Evolutionary conservation across 2,329 filamentous ascomycete genomes (phyloP), one percentile per base, ranked within the genome.

Genomic region (Fusarium incarnatum): DNA sequence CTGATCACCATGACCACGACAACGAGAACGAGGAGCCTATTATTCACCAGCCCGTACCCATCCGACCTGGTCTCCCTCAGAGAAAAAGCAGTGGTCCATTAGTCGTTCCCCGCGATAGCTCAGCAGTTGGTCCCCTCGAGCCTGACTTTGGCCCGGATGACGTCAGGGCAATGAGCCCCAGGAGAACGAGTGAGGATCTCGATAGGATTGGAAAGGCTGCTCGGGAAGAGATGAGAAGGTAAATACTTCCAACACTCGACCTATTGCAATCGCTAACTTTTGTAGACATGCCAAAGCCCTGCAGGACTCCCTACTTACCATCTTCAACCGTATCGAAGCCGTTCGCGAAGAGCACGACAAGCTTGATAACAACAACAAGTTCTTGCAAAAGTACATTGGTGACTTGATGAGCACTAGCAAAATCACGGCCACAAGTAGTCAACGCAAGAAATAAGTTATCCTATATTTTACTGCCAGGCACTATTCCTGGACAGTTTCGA

Each of bases 381-480:
- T 98, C 77, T 83, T 99, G 49, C 95, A 98, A 81, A 97, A 97
- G 80, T 98, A 98, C 79, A 98, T 98, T 76, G 95, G 95, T 71
- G 95, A 97, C 77, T 86, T 98, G 58, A 98, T 97, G 88, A 93
- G 93, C 73, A 92, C 90, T n/a, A 90, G 88, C 78, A 92, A 92
- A 77, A 91, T 92, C 73, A 92, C 89, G 2, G 85, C 89, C 3
- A 83, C 86, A 3, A 81, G 82, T 56, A 82, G 80, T 66, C 83
- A 86, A 32, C 81, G 80, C 57, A 87, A 87, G 76, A 89, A 89
- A 78, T 89, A 77, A 85, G 49, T 25, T 15, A 12, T 11, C 11
- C 10, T 9, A 28, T 6, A 27, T 18, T 27, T 9, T 5, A n/a
- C 22, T 22, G 30, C 5, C 25, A 32, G 40, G 32, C 32, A 32